A percentile compares a stretch with the other conserved stretches of the same genome.
Evolutionary conservation across 2,329 filamentous ascomycete genomes (phyloP).

Genomic region (Fusarium heterosporum): DNA sequence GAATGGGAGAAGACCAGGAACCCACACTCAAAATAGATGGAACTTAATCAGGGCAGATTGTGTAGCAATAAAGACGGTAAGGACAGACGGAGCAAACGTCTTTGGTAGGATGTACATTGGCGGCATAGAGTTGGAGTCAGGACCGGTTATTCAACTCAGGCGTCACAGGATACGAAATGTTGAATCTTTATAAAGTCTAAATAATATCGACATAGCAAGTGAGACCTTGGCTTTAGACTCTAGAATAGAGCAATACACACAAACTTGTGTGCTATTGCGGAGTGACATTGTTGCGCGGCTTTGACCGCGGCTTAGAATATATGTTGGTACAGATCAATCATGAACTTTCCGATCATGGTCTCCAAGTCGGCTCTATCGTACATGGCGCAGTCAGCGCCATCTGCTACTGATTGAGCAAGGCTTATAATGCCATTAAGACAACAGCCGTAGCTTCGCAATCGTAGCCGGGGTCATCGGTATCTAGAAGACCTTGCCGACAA

Average conservation of each 20-base stretch:
- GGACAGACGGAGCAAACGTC: conserved; percentile 18
- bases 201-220: conserved; percentile 19
- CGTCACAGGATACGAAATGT: conserved; percentile 37
- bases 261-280: conserved; percentile 15
- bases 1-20: conserved; percentile 66
- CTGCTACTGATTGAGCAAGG: conserved; percentile 17
- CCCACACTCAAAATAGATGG: conserved; percentile 52
- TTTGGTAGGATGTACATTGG: conserved; percentile 38
- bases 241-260: conserved; percentile 1
- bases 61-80: conserved; percentile 1
- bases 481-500: conserved; percentile 59
- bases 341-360: conserved; percentile 37
- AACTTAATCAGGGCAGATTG: conserved; percentile 10
- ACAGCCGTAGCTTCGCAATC: conserved; percentile 5
- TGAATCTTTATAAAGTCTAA: conserved; percentile 31
- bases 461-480: neutral
- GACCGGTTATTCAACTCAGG: conserved; percentile 40
- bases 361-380: conserved; percentile 43
- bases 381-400: conserved; percentile 31
- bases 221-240: conserved; percentile 6
- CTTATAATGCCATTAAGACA: conserved; percentile 15
- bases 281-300: conserved; percentile 35
- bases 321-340: conserved; percentile 45
- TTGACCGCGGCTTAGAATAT: conserved; percentile 26
- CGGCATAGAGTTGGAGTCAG: conserved; percentile 39